Evolutionary conservation across 805 yeast species (phyloP).

Genomic region (Ogataea corticis): DNA sequence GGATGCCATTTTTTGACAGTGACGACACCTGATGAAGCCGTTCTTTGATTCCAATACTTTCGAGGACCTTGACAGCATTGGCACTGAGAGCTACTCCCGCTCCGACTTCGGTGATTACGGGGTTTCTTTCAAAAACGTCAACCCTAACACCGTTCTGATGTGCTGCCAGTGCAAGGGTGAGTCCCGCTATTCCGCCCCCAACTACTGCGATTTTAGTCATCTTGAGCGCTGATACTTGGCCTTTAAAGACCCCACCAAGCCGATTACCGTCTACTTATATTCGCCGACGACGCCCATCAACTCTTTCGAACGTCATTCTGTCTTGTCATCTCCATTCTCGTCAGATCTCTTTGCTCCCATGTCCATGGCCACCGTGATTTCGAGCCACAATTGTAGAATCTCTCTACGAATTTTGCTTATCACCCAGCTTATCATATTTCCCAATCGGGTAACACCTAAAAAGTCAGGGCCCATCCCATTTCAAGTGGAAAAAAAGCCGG

Average conservation of each 20-base stretch:
- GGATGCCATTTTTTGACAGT: not conserved
- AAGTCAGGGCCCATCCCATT: no score
- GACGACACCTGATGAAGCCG: not conserved
- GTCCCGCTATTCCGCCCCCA: slow-evolving; percentile 1
- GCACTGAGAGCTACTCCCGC: slow-evolving; percentile 1
- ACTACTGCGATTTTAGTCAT: not conserved
- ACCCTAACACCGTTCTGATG: not conserved
- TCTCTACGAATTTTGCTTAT: no score
- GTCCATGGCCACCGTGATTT: no score
- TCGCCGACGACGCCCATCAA: no score
- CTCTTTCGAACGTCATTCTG: no score
- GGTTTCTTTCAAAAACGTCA: not conserved
- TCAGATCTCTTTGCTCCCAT: no score
- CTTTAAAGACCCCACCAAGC: no score
- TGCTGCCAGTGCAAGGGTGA: not conserved
- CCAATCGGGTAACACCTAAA: not conserved
- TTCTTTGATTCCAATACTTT: not conserved
- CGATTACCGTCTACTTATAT: no score
- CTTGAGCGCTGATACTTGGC: no score
- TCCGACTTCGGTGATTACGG: not conserved
- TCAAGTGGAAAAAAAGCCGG: no score
- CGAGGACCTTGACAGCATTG: not conserved
- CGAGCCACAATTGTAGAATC: no score
- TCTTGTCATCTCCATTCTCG: no score
- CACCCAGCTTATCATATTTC: not conserved